These are phyloP conservation scores for Puccinia polysora DNA, from an alignment of 1,284 basidiomycete genomes.

Conservation along the genomic window DNA sequence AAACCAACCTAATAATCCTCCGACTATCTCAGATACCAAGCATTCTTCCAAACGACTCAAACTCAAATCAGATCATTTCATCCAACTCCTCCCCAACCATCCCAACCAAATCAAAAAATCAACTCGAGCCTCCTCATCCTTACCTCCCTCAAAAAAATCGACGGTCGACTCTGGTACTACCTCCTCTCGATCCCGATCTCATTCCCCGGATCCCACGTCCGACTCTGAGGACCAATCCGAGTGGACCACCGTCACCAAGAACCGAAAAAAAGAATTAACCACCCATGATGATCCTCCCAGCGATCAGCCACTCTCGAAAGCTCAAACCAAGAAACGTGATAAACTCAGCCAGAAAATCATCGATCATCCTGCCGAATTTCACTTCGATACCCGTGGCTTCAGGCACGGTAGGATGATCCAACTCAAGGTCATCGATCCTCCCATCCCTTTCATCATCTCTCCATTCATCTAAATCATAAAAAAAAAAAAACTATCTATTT, in stretches of 20 bases:
- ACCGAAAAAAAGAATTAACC: slow-evolving; percentile 14
- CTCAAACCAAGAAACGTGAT: slow-evolving; percentile 44
- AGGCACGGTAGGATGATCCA: slow-evolving; percentile 47
- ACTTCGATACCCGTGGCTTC: slow-evolving; percentile 51
- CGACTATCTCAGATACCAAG: no score
- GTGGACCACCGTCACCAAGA: slow-evolving; percentile 16
- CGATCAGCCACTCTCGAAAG: slow-evolving; percentile 21
- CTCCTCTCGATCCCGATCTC: no score
- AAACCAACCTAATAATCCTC: no score
- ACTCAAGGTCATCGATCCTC: slow-evolving; percentile 46
- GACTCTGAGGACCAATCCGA: neutral
- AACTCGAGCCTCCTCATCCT: no score
- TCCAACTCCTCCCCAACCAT: neutral
- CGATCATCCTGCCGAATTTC: slow-evolving; percentile 48
- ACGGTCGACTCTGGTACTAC: no score
- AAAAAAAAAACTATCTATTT: neutral
- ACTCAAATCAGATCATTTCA: neutral
- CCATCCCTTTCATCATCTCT: slow-evolving; percentile 41
- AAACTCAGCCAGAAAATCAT: slow-evolving; percentile 23
- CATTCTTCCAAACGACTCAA: slow-evolving; percentile 16
- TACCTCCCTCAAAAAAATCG: no score
- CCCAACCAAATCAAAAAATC: neutral
- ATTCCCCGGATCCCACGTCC: no score
- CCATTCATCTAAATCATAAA: slow-evolving; percentile 26
- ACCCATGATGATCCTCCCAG: neutral